These are phyloP conservation scores for Psilocybe sp. DNA, from an alignment of 768 basidiomycete species.

Conservation along the genomic window DNA sequence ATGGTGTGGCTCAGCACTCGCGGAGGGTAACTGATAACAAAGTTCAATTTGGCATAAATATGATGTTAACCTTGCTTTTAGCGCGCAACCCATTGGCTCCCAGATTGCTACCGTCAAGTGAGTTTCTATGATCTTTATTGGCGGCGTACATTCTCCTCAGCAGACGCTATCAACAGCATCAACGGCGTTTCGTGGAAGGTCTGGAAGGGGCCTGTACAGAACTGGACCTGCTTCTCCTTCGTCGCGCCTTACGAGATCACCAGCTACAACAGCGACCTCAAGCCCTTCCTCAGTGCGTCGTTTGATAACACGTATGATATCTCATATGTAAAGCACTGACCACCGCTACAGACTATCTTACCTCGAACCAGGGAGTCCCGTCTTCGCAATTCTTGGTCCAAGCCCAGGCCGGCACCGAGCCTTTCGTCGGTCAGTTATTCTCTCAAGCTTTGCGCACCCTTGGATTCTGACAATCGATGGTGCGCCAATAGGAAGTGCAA, in stretches of 20 bases:
- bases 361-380: constrained; percentile 25
- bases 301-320: neutral
- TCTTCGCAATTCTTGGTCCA: constrained; percentile 31
- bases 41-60: neutral
- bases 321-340: neutral
- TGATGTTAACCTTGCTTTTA: neutral
- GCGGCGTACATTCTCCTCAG: neutral
- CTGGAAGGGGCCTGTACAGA: constrained; percentile 29
- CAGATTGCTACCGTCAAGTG: constrained; percentile 28
- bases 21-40: constrained; percentile 23
- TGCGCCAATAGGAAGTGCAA: constrained; percentile 22
- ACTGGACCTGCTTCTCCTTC: constrained; percentile 32
- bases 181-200: constrained; percentile 26
- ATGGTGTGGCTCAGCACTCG: constrained; percentile 34
- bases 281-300: constrained; percentile 28
- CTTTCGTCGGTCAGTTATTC: constrained; percentile 24
- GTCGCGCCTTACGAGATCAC: constrained; percentile 32
- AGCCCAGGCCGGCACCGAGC: constrained; percentile 33
- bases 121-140: neutral
- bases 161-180: constrained; percentile 5
- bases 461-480: neutral
- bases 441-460: neutral
- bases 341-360: constrained; percentile 22
- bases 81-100: constrained; percentile 30
- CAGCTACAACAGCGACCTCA: constrained; percentile 31